These are phyloP conservation scores for Puccinia horiana DNA, from an alignment of 1,284 basidiomycete species.

Conservation along the genomic window DNA sequence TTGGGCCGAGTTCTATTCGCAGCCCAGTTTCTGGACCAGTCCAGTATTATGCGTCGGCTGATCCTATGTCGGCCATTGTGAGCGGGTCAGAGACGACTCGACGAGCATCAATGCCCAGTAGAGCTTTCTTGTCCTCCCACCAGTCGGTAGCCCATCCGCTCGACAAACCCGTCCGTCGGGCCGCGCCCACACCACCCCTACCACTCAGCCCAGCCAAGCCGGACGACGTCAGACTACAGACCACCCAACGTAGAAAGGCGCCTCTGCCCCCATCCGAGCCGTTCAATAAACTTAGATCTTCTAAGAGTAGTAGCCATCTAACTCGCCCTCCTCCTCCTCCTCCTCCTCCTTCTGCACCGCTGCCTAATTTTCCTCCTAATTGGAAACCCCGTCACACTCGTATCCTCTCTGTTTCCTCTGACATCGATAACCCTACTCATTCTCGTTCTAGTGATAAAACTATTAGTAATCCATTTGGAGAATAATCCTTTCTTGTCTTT, in stretches of 20 bases:
- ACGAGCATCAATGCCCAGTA: not conserved
- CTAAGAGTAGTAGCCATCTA: constrained; percentile 25
- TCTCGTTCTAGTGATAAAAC: not conserved
- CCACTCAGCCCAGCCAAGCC: not conserved
- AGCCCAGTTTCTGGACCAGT: not conserved
- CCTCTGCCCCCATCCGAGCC: constrained; percentile 12
- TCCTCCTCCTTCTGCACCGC: not conserved
- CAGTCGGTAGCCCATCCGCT: not conserved
- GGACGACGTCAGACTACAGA: not conserved
- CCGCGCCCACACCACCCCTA: constrained; percentile 9
- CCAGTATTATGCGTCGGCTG: not conserved
- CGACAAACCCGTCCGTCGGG: constrained; percentile 8
- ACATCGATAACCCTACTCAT: not conserved
- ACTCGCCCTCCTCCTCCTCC: not conserved
- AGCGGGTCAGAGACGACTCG: not conserved
- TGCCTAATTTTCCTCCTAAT: not conserved
- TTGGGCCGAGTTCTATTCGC: not conserved
- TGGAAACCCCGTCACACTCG: constrained; percentile 6
- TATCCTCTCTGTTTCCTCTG: constrained; percentile 5
- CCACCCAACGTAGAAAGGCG: constrained; percentile 4
- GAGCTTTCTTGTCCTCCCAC: not conserved
- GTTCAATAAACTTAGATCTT: not conserved
- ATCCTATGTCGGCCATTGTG: not conserved
- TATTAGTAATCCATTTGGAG: constrained; percentile 7
- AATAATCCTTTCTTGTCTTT: not conserved